Evolutionary conservation across 768 basidiomycete genomes (phyloP).

Genomic region (Panaeolus cyanescens): DNA sequence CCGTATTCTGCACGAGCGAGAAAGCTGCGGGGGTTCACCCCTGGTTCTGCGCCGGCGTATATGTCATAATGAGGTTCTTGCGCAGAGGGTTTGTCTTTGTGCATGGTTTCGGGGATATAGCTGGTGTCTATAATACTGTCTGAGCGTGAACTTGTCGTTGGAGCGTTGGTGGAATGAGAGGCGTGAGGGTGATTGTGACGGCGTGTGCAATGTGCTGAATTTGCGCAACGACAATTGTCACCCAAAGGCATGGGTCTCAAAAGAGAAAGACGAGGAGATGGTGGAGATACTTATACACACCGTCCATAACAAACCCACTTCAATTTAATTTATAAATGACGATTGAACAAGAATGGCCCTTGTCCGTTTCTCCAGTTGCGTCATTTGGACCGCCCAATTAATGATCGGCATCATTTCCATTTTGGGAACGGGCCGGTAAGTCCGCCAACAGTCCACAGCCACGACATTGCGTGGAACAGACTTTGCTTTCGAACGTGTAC

Average conservation of each 20-base stretch:
- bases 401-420: not conserved
- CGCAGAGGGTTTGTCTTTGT: not conserved
- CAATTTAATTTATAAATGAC: not conserved
- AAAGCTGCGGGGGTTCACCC: slow-evolving; percentile 57
- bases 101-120: not conserved
- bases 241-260: not conserved
- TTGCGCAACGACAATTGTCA: not conserved
- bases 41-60: slow-evolving; percentile 62
- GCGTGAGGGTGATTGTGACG: not conserved
- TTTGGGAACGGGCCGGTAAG: not conserved
- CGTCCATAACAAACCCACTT: not conserved
- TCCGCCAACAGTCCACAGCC: not conserved
- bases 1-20: slow-evolving; percentile 49
- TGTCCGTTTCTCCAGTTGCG: not conserved
- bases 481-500: not conserved
- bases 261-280: not conserved
- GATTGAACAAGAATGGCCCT: not conserved
- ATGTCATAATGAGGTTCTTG: slow-evolving; percentile 12
- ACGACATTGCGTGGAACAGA: not conserved
- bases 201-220: not conserved
- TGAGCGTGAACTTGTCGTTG: not conserved
- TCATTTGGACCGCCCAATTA: not conserved
- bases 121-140: not conserved
- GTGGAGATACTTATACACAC: not conserved
- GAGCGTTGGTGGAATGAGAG: not conserved